Evolutionary conservation across 257 asterid species (phyloP), one percentile per base, ranked within the genome.

Genomic region (Gentiana straminea): DNA sequence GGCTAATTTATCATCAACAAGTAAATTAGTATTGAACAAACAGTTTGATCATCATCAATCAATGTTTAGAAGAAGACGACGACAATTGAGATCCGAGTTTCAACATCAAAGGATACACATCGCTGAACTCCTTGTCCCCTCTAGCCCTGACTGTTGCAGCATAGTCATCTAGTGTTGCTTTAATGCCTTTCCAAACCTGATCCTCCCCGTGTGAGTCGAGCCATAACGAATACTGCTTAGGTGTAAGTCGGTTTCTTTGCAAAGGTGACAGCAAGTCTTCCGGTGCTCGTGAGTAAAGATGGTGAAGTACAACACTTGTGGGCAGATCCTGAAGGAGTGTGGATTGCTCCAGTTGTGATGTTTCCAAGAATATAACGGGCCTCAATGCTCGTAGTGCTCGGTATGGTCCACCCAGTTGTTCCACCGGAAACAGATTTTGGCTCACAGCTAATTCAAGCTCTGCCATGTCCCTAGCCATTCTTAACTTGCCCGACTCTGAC

Each of bases 401-500:
- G 59, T 88, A 92, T 3, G 99, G 99, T 13, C 89, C 77, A 48
- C 97, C 97, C 1, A 92, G 95, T 53, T 92, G 97, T 61, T 88
- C 99, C 2, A 92, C 97, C 0, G 99, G 99, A 44, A 81, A 92
- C 78, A 88, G 63, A 62, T 92, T 88, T 55, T 91, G 98, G 54
- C 83, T 84, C 1, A 92, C 97, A 0, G 86, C 86, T 51, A 92
- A 51, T 72, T 92, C 99, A 46, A 92, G 85, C 36, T 92, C 97
- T 6, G 94, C 97, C 99, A 92, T 88, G 71, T 92, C 99, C 48
- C 86, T 63, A 15, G 99, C 99, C 97, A 92, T 79, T 80, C 97
- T 77, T 53, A 92, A 73, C 81, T 88, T 92, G 44, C 99, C 99
- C 0, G 99, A 88, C 62, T 92, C 99, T 3, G 97, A 92, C 24